phyloP scores from a whole-genome alignment of 352 stramenopile genomes.

The Pythium volutum region DNA sequence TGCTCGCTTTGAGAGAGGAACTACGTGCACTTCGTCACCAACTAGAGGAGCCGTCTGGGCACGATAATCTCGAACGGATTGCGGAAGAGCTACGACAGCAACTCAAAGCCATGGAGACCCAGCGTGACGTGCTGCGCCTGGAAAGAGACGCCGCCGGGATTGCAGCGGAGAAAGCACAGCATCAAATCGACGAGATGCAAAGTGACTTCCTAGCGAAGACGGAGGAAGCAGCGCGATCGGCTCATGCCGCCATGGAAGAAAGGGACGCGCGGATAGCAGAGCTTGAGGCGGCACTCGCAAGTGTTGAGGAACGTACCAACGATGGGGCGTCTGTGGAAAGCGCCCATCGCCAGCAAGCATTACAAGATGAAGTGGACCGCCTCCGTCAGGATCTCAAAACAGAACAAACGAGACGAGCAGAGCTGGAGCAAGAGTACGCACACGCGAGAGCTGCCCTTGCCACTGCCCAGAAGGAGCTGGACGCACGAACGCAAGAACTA shows the following conservation, averaged over 20 bases:
- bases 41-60: not conserved
- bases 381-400: not conserved
- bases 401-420: not conserved
- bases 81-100: conserved; percentile 21
- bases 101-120: conserved; percentile 1
- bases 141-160: conserved; percentile 5
- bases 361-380: not conserved
- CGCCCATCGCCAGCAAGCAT: not conserved
- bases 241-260: not conserved
- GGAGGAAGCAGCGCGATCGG: not conserved
- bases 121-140: conserved; percentile 15
- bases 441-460: not conserved
- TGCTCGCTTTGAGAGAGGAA: conserved; percentile 19
- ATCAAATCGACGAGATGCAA: not conserved
- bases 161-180: conserved; percentile 2
- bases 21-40: conserved; percentile 23
- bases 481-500: not conserved
- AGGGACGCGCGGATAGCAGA: not conserved
- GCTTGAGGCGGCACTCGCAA: not conserved
- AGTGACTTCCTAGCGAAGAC: not conserved
- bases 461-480: not conserved
- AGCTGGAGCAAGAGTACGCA: not conserved
- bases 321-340: not conserved
- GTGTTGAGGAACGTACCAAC: not conserved
- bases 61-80: not conserved